These are phyloP conservation scores for Colletotrichum destructivum DNA, from an alignment of 2,329 filamentous ascomycete species.

Conservation along the genomic window DNA sequence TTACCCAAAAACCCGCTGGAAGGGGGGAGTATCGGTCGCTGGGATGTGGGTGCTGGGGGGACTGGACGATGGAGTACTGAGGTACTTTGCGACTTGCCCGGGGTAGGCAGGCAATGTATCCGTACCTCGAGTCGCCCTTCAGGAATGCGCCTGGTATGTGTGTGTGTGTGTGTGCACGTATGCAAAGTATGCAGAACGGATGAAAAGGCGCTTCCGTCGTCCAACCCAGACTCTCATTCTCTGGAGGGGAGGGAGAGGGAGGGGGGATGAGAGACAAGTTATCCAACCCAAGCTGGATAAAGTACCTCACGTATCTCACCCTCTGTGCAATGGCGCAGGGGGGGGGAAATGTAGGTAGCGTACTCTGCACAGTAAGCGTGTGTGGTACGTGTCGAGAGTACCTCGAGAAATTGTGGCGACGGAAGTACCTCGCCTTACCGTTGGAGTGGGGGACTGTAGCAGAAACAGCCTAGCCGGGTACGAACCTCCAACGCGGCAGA, in stretches of 20 bases:
- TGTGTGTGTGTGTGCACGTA: not conserved
- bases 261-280: conserved; percentile 29
- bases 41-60: not conserved
- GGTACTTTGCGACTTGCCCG: not conserved
- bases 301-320: conserved; percentile 28
- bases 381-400: conserved; percentile 23
- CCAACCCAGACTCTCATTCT: too few relatives aligned
- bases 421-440: conserved; percentile 35
- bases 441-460: conserved; percentile 23
- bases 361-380: not conserved
- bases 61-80: not conserved
- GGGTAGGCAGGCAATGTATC: conserved; percentile 7
- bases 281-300: conserved; percentile 31
- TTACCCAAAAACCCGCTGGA: conserved; percentile 40
- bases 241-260: not conserved
- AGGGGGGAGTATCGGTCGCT: conserved; percentile 22
- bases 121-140: conserved; percentile 7
- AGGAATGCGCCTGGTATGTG: conserved; percentile 13
- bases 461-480: conserved; percentile 30
- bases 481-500: conserved; percentile 8
- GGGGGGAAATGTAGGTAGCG: conserved; percentile 13
- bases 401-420: conserved; percentile 1
- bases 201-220: conserved; percentile 21
- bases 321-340: conserved; percentile 30
- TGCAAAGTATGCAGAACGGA: not conserved